Evolutionary conservation across 1,284 basidiomycete genomes (phyloP).

Genomic region (Rhodotorula sp.): DNA sequence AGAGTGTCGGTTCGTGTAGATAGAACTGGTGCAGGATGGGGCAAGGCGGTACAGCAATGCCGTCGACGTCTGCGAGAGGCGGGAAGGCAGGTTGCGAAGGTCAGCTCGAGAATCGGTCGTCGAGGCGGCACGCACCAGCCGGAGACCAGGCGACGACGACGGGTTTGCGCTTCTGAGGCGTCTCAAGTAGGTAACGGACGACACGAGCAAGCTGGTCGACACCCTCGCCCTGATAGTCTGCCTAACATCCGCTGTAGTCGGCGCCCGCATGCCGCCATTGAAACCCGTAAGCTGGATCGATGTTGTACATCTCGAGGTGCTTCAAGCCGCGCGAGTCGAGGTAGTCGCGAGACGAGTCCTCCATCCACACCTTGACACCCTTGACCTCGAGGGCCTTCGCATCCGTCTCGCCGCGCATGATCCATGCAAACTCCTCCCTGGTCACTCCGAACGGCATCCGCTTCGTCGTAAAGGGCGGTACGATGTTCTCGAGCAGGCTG

Average conservation of each 20-base stretch:
- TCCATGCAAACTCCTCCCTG: conserved; percentile 92
- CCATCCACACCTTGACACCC: conserved; percentile 95
- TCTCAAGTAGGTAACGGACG: conserved; percentile 84
- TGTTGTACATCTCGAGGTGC: conserved; percentile 82
- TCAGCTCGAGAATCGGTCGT: not conserved
- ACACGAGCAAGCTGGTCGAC: conserved; percentile 89
- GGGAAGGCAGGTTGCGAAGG: not conserved
- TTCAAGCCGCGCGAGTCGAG: conserved; percentile 76
- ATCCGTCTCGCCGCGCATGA: conserved; percentile 81
- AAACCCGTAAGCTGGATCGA: conserved; percentile 96
- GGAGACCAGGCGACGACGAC: conserved; percentile 96
- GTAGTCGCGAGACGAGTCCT: conserved; percentile 84
- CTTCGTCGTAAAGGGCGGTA: conserved; percentile 93
- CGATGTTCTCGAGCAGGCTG: conserved; percentile 38
- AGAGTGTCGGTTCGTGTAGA: conserved; percentile 70
- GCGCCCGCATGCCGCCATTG: conserved; percentile 99
- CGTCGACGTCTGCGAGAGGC: conserved; percentile 66
- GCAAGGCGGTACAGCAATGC: conserved; percentile 96
- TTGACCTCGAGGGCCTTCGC: conserved; percentile 70
- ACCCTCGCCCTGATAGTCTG: conserved; percentile 78
- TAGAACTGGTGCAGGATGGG: conserved; percentile 99
- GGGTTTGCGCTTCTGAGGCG: conserved; percentile 90
- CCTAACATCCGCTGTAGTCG: conserved; percentile 63
- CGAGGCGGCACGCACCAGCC: conserved; percentile 61
- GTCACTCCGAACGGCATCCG: conserved; percentile 87